These are phyloP conservation scores for Melanomma pulvis-pyrius DNA, from an alignment of 495 filamentous ascomycete genomes.

Conservation along the genomic window DNA sequence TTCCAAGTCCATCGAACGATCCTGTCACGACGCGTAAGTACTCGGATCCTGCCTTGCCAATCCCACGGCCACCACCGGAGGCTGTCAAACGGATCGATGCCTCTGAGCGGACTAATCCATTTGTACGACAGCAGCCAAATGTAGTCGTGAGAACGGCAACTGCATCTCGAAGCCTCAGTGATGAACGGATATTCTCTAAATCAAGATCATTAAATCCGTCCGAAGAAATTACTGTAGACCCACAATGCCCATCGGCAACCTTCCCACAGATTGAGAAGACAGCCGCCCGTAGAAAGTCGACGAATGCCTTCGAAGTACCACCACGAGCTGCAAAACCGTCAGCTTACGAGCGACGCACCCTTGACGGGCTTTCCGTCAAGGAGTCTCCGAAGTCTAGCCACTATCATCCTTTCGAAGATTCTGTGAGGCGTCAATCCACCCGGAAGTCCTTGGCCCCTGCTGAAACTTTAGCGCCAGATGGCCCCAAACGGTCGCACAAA, in stretches of 20 bases:
- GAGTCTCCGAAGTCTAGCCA: neutral
- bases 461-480: conserved; percentile 9
- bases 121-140: conserved; percentile 20
- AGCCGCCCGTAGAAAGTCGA: conserved; percentile 10
- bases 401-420: neutral
- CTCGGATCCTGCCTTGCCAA: conserved; percentile 16
- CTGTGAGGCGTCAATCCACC: conserved; percentile 13
- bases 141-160: conserved; percentile 11
- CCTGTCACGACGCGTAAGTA: neutral
- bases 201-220: conserved; percentile 5
- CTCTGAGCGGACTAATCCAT: conserved; percentile 25
- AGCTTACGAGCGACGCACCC: neutral
- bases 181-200: neutral
- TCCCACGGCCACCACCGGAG: conserved; percentile 20
- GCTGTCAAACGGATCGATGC: conserved; percentile 10
- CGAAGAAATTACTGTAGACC: conserved; percentile 5
- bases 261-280: neutral
- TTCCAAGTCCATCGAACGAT: neutral
- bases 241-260: neutral
- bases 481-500: neutral
- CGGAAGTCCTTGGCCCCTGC: conserved; percentile 11
- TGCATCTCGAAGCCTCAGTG: neutral
- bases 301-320: conserved; percentile 20
- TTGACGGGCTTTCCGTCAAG: neutral
- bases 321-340: neutral